These are phyloP conservation scores for Colletotrichum noveboracense DNA, from an alignment of 2,329 filamentous ascomycete genomes.

Conservation along the genomic window DNA sequence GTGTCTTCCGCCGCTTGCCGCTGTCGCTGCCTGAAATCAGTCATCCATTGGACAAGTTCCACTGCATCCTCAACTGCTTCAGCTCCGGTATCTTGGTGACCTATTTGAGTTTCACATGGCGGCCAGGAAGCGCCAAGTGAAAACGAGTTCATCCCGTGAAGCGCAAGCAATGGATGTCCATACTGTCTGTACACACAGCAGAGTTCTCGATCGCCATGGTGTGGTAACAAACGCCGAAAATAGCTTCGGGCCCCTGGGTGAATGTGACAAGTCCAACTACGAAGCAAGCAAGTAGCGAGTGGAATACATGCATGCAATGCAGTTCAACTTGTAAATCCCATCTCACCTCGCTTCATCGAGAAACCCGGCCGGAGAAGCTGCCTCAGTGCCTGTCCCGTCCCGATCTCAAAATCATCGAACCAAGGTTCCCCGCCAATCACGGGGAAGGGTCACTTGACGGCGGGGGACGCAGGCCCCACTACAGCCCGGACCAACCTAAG, in stretches of 20 bases:
- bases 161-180: not conserved
- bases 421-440: slow-evolving; percentile 5
- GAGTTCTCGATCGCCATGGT: not conserved
- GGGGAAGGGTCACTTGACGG: not conserved
- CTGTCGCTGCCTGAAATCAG: not conserved
- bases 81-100: not conserved
- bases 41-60: not conserved
- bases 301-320: not conserved
- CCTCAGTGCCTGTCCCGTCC: not conserved
- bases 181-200: not conserved
- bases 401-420: not conserved
- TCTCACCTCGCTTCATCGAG: not conserved
- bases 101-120: not conserved
- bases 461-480: not conserved
- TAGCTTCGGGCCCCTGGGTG: not conserved
- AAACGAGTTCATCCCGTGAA: not conserved
- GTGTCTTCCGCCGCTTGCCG: not conserved
- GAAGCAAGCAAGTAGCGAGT: not conserved
- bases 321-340: not conserved
- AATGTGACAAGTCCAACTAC: not conserved
- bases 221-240: not conserved
- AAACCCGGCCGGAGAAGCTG: not conserved
- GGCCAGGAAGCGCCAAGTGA: not conserved
- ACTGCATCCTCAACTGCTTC: not conserved
- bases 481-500: slow-evolving; percentile 9